A percentile compares a stretch with the other conserved stretches of the same genome.
Conservation (phyloP, 1,284 basidiomycete genomes). For the Chiua sp. region DNA sequence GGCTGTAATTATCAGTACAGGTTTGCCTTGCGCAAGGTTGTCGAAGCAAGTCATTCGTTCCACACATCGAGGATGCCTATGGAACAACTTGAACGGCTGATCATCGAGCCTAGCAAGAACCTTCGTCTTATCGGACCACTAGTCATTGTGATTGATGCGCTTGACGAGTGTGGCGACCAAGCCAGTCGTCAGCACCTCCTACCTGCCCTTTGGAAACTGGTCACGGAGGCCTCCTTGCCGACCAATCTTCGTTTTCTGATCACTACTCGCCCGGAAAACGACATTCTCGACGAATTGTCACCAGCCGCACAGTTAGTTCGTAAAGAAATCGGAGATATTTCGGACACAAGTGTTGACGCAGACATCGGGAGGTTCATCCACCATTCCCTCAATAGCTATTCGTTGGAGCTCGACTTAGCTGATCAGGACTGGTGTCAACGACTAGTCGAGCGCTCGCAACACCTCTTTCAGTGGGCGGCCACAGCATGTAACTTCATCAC, state of each 20-base stretch:
- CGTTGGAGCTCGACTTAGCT: too few species aligned
- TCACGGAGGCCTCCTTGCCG: neutral
- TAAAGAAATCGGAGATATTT: too few species aligned
- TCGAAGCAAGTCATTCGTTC: constrained; percentile 1
- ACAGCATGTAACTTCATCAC: too few species aligned
- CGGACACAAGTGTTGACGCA: too few species aligned
- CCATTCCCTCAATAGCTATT: too few species aligned
- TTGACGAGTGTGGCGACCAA: constrained; percentile 12
- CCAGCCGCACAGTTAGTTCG: too few species aligned
- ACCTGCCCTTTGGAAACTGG: neutral
- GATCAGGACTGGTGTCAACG: too few species aligned
- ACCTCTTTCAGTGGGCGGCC: too few species aligned
- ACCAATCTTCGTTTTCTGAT: constrained; percentile 6
- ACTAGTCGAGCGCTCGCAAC: too few species aligned
- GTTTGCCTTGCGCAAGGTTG: neutral
- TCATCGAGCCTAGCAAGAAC: constrained; percentile 1
- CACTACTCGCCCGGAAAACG: too few species aligned
- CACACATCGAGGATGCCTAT: neutral
- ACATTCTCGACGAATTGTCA: too few species aligned
- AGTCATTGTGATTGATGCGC: constrained; percentile 11
- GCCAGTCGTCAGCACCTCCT: neutral
- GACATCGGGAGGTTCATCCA: too few species aligned
- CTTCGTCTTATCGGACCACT: constrained; percentile 1
- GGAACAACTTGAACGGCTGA: constrained; percentile 1
- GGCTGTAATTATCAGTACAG: neutral